These are phyloP conservation scores for Neurospora sp. DNA, from an alignment of 495 filamentous ascomycete genomes.

Conservation along the genomic window DNA sequence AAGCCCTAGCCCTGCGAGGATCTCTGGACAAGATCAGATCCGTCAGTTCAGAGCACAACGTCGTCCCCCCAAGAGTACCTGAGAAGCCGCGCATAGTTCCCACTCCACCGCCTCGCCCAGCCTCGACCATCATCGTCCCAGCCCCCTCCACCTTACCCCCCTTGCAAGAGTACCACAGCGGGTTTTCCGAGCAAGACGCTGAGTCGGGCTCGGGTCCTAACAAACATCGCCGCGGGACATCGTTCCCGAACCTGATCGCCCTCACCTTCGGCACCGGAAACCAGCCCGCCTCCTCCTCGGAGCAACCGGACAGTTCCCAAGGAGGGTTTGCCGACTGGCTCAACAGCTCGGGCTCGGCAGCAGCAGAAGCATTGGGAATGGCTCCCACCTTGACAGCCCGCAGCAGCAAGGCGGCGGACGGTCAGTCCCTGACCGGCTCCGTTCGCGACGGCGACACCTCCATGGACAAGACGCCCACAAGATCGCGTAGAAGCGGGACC, in stretches of 20 bases:
- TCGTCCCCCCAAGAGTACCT: slow-evolving; percentile 12
- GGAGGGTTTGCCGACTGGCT: slow-evolving; percentile 27
- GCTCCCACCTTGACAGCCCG: neutral
- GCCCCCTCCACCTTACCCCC: slow-evolving; percentile 11
- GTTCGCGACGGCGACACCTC: slow-evolving; percentile 7
- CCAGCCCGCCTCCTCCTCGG: slow-evolving; percentile 20
- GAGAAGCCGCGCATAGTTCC: slow-evolving; percentile 13
- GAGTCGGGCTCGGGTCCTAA: slow-evolving; percentile 8
- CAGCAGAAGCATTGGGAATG: neutral
- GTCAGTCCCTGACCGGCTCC: neutral
- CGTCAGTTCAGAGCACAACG: neutral
- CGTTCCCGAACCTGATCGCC: slow-evolving; percentile 28
- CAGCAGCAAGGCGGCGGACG: neutral
- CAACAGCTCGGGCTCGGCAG: slow-evolving; percentile 14
- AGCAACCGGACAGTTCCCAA: slow-evolving; percentile 20
- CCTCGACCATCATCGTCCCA: slow-evolving; percentile 10
- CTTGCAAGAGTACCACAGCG: slow-evolving; percentile 27
- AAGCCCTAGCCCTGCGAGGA: slow-evolving; percentile 12
- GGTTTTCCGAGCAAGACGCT: slow-evolving; percentile 21
- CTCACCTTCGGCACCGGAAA: slow-evolving; percentile 21
- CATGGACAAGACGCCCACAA: slow-evolving; percentile 23
- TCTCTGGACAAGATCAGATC: slow-evolving; percentile 10
- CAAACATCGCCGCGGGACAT: slow-evolving; percentile 34
- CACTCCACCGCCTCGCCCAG: slow-evolving; percentile 8
- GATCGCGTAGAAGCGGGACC: slow-evolving; percentile 10